Percentiles rank a stretch among this genome's conserved stretches.
Evolutionary conservation across 2,329 filamentous ascomycete species (phyloP).

Genomic region (Fusarium succisae): DNA sequence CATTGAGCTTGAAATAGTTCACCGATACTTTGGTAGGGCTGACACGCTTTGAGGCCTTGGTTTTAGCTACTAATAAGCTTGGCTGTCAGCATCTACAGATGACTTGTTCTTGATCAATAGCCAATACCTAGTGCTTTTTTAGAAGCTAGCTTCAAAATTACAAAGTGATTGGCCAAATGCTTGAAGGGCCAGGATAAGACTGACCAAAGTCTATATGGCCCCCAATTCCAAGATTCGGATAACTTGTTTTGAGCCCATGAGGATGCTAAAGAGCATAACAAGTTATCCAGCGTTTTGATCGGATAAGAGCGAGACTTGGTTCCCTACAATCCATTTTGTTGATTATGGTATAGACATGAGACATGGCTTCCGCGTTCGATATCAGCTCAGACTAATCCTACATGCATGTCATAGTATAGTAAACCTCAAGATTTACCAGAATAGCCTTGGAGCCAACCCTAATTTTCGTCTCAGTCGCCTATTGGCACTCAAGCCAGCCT

Average conservation of each 20-base stretch:
- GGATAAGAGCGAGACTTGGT: not conserved
- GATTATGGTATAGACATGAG: too few relatives aligned
- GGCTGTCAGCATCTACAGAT: conserved; percentile 12
- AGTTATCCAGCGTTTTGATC: accelerated
- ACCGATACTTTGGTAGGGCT: not conserved
- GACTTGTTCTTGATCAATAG: not conserved
- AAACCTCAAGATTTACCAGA: not conserved
- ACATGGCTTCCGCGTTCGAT: not conserved
- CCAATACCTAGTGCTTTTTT: not conserved
- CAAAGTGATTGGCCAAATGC: not conserved
- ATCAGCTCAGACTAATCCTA: not conserved
- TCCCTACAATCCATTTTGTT: not conserved
- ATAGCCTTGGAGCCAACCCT: not conserved
- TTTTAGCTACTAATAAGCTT: not conserved
- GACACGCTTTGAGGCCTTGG: not conserved
- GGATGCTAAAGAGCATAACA: not conserved
- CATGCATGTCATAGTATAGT: not conserved
- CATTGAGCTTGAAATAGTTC: not conserved
- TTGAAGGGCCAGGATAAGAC: not conserved
- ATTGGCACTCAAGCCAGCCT: not conserved
- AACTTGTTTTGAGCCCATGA: not conserved
- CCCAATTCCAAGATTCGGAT: not conserved
- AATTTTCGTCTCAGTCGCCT: accelerated
- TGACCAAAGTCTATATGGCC: not conserved
- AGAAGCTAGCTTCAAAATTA: not conserved